Percentiles rank a stretch among this genome's conserved stretches.
These are phyloP conservation scores for Candida verbasci DNA, from an alignment of 805 yeast species.

Conservation along the genomic window DNA sequence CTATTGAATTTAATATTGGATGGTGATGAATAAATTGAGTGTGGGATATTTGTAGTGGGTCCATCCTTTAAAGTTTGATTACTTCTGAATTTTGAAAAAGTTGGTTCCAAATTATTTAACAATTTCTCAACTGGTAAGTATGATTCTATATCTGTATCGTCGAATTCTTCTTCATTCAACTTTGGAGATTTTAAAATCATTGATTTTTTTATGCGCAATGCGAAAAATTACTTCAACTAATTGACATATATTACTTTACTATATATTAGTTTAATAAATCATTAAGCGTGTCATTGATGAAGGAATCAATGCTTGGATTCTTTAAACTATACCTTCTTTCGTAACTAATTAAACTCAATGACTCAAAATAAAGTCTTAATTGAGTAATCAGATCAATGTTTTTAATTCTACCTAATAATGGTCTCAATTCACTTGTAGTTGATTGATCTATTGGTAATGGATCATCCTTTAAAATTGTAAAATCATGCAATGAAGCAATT, in stretches of 20 bases:
- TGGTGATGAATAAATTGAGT: neutral
- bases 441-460: slow-evolving; percentile 36
- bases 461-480: slow-evolving; percentile 26
- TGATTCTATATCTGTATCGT: slow-evolving; percentile 22
- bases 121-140: neutral
- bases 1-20: neutral
- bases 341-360: slow-evolving; percentile 58
- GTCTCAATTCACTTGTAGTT: slow-evolving; percentile 28
- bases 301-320: slow-evolving; percentile 29
- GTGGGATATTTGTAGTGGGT: too few species aligned
- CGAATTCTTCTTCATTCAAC: slow-evolving; percentile 23
- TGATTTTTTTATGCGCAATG: neutral
- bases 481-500: slow-evolving; percentile 31
- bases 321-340: slow-evolving; percentile 58
- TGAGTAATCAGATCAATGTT: slow-evolving; percentile 38
- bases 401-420: slow-evolving; percentile 43
- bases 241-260: too few species aligned
- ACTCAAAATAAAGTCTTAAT: slow-evolving; percentile 62
- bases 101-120: neutral
- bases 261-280: too few species aligned
- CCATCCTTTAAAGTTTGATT: slow-evolving; percentile 16
- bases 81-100: slow-evolving; percentile 10
- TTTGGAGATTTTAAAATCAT: too few species aligned
- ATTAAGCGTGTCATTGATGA: slow-evolving; percentile 51
- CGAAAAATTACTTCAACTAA: too few species aligned